phyloP scores from a whole-genome alignment of 2,329 filamentous ascomycete species.

The Talaromyces funiculosus region DNA sequence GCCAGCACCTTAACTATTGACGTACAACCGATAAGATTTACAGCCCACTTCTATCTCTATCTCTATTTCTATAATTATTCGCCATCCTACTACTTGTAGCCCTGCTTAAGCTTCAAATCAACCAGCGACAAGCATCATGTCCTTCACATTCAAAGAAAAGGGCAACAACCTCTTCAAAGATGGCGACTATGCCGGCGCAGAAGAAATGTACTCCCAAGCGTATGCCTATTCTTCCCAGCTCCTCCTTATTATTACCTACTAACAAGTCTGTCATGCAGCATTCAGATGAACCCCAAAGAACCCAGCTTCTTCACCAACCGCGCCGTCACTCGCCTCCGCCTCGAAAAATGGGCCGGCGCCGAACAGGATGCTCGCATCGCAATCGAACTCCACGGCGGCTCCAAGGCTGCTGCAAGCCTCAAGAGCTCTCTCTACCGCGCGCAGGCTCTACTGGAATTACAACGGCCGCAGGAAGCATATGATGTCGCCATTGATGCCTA shows the following conservation, averaged over 20 bases:
- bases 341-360: conserved; percentile 66
- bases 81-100: background rate
- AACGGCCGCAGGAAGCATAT: conserved; percentile 67
- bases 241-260: background rate
- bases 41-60: background rate
- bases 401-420: conserved; percentile 53
- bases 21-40: background rate
- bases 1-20: no score
- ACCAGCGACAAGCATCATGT: background rate
- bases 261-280: conserved; percentile 43
- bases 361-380: conserved; percentile 72
- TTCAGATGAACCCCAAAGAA: conserved; percentile 72
- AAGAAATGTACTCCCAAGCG: conserved; percentile 45
- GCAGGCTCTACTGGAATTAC: conserved; percentile 72
- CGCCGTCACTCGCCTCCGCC: conserved; percentile 72
- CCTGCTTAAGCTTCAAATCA: background rate
- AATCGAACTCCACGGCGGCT: conserved; percentile 56
- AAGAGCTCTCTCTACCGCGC: conserved; percentile 82
- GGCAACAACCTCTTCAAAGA: conserved; percentile 44
- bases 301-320: conserved; percentile 83
- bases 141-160: conserved; percentile 37
- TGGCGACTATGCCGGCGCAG: conserved; percentile 41
- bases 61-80: background rate
- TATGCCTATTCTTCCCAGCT: conserved; percentile 21
- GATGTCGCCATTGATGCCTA: conserved; percentile 67